Evolutionary conservation across 495 filamentous ascomycete species (phyloP), one percentile per base, ranked within the genome.

Genomic region (Lepidopterella palustris): DNA sequence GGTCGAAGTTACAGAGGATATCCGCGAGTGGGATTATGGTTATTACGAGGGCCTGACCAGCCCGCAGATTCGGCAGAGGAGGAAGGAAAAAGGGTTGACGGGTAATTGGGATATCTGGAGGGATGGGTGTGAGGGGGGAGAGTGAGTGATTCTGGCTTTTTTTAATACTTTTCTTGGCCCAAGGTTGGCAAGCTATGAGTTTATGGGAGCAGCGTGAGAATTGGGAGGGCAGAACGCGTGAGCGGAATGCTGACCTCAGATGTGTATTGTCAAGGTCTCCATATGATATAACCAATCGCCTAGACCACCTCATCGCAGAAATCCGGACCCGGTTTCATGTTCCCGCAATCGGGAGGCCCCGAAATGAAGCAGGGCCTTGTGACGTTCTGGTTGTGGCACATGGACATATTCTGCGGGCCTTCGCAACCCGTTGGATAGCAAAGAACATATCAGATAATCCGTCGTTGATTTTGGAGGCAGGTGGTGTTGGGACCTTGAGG

Each of bases 11-110:
- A 90, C 88, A 0, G 82, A 91, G 59, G 84, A 87, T 50, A 84
- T 97, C 26, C 80, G 87, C 11, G 92, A 98, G 70, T 98, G 92
- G 92, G 89, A 95, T 73, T 98, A 98, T 65, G 93, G 93, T 10
- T 83, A 87, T 62, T 98, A 97, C 70, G 93, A 98, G 71, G 93
- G 93, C 1, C 82, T 95, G 71, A 95, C 88, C 5, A 86, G 80
- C 55, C 71, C 79, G 15, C 73, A 88, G 67, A 97, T 97, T 66
- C 68, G 79, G 24, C 75, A 80, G 53, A 58, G 78, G 55, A 77
- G 90, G 29, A 65, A 80, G 40, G 77, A 69, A 71, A 79, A 62
- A 70, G 86, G 61, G 80, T 83, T 2, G 40, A 27, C 23, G 18
- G 45, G 23, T 3, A 52, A 64, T 53, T 76, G 74, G 74, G 69